Percentiles rank a stretch among this genome's conserved stretches.
Evolutionary conservation across 2,329 filamentous ascomycete species (phyloP).

Genomic region (Penicillium brevicompactum): DNA sequence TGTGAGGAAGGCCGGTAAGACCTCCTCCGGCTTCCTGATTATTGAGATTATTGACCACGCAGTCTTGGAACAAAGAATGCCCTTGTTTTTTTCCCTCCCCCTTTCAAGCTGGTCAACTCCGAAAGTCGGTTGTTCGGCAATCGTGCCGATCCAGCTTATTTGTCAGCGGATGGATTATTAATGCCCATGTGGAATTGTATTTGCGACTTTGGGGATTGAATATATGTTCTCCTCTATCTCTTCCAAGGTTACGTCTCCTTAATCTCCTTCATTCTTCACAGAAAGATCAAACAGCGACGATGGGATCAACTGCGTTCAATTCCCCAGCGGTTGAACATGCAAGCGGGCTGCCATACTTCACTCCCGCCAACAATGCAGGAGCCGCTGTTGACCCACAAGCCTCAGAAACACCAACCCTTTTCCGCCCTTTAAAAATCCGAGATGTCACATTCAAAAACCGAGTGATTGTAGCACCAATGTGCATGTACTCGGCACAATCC

Average conservation of each 20-base stretch:
- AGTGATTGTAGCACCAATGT: constrained; percentile 64
- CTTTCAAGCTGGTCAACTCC: too few species aligned
- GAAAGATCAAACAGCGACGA: neutral
- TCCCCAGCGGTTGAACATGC: constrained; percentile 18
- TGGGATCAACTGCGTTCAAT: constrained; percentile 12
- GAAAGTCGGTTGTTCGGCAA: neutral
- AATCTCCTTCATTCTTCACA: too few species aligned
- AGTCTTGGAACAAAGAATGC: too few species aligned
- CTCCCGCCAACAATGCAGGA: constrained; percentile 39
- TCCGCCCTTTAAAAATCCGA: constrained; percentile 58
- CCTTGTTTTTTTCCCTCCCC: too few species aligned
- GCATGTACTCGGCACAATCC: constrained; percentile 66
- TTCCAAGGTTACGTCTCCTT: too few species aligned
- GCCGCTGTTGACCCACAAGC: constrained; percentile 39
- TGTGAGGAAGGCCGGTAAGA: too few species aligned
- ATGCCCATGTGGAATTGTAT: neutral
- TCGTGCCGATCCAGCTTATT: neutral
- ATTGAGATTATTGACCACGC: too few species aligned
- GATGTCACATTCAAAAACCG: constrained; percentile 65
- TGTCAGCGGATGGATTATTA: constrained; percentile 2
- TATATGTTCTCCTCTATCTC: too few species aligned
- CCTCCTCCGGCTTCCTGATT: too few species aligned
- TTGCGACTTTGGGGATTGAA: neutral
- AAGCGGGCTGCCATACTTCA: constrained; percentile 39
- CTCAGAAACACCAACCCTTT: constrained; percentile 54